These are phyloP conservation scores for Chlorella ohadii DNA, from an alignment of 139 green algal genomes.

Conservation along the genomic window DNA sequence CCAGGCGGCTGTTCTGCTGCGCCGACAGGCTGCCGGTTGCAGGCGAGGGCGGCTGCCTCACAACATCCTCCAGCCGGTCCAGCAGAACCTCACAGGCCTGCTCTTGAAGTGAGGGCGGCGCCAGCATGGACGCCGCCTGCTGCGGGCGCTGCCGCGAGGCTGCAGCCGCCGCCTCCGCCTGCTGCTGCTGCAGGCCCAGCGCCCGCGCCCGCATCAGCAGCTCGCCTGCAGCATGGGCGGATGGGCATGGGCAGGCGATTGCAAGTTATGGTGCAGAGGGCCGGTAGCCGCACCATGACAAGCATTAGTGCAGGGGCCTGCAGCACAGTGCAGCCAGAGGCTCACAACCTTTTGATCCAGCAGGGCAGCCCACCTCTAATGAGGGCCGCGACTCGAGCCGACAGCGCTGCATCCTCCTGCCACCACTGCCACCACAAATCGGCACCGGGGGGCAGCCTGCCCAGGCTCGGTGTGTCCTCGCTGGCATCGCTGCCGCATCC, in stretches of 20 bases:
- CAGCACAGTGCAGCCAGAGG: too few relatives aligned
- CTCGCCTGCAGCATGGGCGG: background rate
- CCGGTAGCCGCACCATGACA: too few relatives aligned
- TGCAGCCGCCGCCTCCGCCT: background rate
- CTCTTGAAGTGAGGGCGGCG: background rate
- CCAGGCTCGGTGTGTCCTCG: background rate
- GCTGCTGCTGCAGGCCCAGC: background rate
- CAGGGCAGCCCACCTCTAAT: background rate
- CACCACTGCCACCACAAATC: constrained; percentile 27
- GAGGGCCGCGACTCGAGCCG: background rate
- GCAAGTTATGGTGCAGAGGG: too few relatives aligned
- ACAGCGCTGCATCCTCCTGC: constrained; percentile 5
- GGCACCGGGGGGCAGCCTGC: background rate
- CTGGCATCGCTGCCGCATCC: background rate
- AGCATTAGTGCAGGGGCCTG: too few relatives aligned
- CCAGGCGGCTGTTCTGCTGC: constrained; percentile 15
- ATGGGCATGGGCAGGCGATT: too few relatives aligned
- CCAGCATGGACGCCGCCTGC: background rate
- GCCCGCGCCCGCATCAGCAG: constrained; percentile 6
- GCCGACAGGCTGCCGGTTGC: background rate
- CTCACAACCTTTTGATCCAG: too few relatives aligned
- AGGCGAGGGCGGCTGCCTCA: background rate
- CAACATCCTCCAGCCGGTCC: constrained; percentile 25
- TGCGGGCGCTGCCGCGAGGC: too few relatives aligned
- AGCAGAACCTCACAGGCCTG: background rate